Percentiles rank a stretch among this genome's conserved stretches.
These are phyloP conservation scores for Cryphonectria radicalis DNA, from an alignment of 2,329 filamentous ascomycete species.

Conservation along the genomic window DNA sequence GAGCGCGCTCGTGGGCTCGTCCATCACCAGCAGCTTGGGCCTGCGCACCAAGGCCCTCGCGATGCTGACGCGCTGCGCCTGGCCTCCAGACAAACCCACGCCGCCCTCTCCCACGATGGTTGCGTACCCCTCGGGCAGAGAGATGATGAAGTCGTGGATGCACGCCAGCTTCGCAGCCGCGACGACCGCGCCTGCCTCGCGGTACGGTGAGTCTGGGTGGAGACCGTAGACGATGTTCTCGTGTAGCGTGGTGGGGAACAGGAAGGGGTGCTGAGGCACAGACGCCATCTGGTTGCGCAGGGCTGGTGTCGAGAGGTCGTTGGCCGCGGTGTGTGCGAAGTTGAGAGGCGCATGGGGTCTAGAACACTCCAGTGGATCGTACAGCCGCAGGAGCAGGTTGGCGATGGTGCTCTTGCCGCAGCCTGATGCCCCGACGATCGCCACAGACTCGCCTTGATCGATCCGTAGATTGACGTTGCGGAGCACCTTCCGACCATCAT, in stretches of 20 bases:
- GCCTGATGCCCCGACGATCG: constrained; percentile 82
- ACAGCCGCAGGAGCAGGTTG: constrained; percentile 74
- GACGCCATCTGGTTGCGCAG: constrained; percentile 67
- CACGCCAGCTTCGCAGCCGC: constrained; percentile 62
- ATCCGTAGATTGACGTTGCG: constrained; percentile 69
- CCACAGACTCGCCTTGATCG: constrained; percentile 65
- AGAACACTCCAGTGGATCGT: constrained; percentile 46
- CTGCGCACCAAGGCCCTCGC: constrained; percentile 75
- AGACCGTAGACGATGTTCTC: constrained; percentile 87
- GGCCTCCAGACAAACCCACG: constrained; percentile 74
- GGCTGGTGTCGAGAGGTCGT: constrained; percentile 60
- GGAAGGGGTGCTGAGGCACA: constrained; percentile 71
- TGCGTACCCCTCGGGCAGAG: constrained; percentile 71
- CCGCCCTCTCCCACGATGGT: constrained; percentile 81
- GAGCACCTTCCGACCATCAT: constrained; percentile 52
- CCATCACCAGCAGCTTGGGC: constrained; percentile 76
- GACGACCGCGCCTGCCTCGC: constrained; percentile 49
- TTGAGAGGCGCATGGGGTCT: constrained; percentile 50
- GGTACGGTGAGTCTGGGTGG: constrained; percentile 54
- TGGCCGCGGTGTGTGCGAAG: constrained; percentile 62
- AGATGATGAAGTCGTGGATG: constrained; percentile 76
- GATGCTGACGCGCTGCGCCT: constrained; percentile 80
- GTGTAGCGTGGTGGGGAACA: constrained; percentile 78
- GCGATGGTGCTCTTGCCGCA: constrained; percentile 90
- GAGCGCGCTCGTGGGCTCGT: constrained; percentile 84